Conservation (phyloP, 2,329 filamentous ascomycete species). For the Phaeomoniella chlamydospora region DNA sequence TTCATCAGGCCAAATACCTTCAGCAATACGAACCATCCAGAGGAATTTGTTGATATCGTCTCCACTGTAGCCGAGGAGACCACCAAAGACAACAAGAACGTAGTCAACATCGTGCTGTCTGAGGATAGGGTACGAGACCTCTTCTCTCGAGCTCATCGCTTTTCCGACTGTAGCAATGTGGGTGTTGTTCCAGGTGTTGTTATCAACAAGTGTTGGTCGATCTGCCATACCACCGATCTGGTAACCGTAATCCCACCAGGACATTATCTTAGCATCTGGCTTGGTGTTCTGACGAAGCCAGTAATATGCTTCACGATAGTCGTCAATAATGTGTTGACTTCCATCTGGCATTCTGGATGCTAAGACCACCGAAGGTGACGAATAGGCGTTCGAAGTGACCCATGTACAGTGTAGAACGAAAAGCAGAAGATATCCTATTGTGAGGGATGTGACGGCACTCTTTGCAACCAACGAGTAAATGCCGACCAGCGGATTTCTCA, state of each 20-base stretch:
- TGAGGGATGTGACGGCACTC: conserved; percentile 54
- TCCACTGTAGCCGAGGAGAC: conserved; percentile 88
- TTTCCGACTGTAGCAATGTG: conserved; percentile 98
- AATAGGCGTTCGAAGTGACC: conserved; percentile 98
- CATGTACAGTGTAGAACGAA: conserved; percentile 98
- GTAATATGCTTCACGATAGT: conserved; percentile 98
- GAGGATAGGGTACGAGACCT: conserved; percentile 97
- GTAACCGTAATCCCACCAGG: conserved; percentile 99
- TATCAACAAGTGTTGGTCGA: conserved; percentile 90
- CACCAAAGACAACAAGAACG: conserved; percentile 93
- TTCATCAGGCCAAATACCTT: conserved; percentile 99
- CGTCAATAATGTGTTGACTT: conserved; percentile 95
- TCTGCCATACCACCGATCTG: conserved; percentile 99
- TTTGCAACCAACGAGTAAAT: conserved; percentile 75
- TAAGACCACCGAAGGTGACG: conserved; percentile 90
- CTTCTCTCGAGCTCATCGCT: conserved; percentile 93
- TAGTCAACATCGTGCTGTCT: conserved; percentile 98
- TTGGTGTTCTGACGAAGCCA: conserved; percentile 97
- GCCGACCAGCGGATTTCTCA: conserved; percentile 60
- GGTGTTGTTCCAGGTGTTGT: conserved; percentile 99
- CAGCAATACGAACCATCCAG: conserved; percentile 98
- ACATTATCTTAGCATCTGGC: conserved; percentile 95
- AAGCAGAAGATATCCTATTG: conserved; percentile 69
- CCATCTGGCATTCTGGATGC: conserved; percentile 87
- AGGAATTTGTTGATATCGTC: conserved; percentile 99